Evolutionary conservation across 352 stramenopile genomes (phyloP).

Genomic region (Pythium scleroteichum): DNA sequence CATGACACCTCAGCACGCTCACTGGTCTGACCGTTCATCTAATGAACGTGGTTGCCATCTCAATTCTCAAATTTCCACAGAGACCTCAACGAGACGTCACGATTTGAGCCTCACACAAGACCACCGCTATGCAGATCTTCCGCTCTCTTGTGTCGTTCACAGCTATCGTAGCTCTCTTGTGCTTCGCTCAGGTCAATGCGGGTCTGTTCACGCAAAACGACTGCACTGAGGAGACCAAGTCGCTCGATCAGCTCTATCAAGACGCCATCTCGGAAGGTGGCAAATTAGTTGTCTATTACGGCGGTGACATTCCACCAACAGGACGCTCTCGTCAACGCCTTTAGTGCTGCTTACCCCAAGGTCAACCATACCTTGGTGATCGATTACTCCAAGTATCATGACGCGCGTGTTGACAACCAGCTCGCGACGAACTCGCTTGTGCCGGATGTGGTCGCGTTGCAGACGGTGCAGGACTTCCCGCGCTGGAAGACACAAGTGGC

Average conservation of each 20-base stretch:
- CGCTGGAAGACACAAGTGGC: conserved; percentile 42
- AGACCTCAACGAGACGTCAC: no score
- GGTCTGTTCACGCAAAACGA: no score
- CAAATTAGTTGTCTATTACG: conserved; percentile 48
- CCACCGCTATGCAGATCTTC: no score
- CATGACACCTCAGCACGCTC: no score
- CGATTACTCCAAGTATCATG: conserved; percentile 58
- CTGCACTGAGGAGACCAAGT: neutral
- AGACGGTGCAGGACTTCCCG: conserved; percentile 59
- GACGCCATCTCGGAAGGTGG: conserved; percentile 58
- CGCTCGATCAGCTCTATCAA: conserved; percentile 40
- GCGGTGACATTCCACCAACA: conserved; percentile 26
- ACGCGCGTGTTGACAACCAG: conserved; percentile 68
- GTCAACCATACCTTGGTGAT: conserved; percentile 65
- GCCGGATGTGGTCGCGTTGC: conserved; percentile 42
- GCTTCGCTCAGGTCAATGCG: no score
- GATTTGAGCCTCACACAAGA: no score
- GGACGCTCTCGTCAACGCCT: neutral
- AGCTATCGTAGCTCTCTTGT: no score
- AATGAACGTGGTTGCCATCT: no score
- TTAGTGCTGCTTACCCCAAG: conserved; percentile 34
- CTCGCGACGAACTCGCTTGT: conserved; percentile 47
- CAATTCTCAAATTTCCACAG: no score
- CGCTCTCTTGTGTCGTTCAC: no score
- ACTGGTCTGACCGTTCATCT: no score